Evolutionary conservation across 1,139 yeast genomes (phyloP).

Genomic region (Hemisphaericaspora xylofermentans): DNA sequence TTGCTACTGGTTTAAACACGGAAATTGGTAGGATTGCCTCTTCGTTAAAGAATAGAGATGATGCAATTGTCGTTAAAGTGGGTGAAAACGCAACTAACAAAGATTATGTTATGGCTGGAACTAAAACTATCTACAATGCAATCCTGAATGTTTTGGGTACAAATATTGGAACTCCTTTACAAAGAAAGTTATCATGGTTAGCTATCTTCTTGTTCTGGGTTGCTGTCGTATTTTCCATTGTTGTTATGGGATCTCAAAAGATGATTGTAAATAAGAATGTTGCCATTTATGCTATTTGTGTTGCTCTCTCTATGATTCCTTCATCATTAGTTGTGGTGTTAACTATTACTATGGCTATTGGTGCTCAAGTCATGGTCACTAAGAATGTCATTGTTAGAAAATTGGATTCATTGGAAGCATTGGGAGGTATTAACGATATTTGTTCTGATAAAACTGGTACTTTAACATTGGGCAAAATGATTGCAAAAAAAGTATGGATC

Average conservation of each 20-base stretch:
- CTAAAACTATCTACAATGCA: conserved; percentile 38
- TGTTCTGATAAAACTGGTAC: conserved; percentile 65
- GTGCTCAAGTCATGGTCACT: conserved; percentile 74
- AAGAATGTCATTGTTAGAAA: conserved; percentile 76
- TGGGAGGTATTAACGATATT: conserved; percentile 78
- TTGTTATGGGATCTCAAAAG: conserved; percentile 77
- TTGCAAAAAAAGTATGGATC: conserved; percentile 70
- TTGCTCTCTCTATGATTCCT: conserved; percentile 81
- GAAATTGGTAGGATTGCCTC: conserved; percentile 78
- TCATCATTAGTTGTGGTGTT: conserved; percentile 78
- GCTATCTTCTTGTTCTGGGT: conserved; percentile 67
- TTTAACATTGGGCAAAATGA: conserved; percentile 77
- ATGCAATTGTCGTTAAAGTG: conserved; percentile 26
- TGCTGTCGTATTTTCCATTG: conserved; percentile 74
- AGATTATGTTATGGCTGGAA: conserved; percentile 51
- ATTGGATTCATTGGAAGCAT: conserved; percentile 74
- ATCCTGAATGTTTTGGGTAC: conserved; percentile 73
- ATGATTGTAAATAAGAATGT: conserved; percentile 67
- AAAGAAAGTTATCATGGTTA: conserved; percentile 63
- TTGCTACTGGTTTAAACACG: conserved; percentile 66
- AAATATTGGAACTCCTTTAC: conserved; percentile 75
- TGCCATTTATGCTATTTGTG: conserved; percentile 81
- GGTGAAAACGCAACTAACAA: conserved; percentile 22
- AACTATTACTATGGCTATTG: conserved; percentile 85
- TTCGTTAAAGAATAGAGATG: conserved; percentile 43